Base-by-base conservation (phyloP, 2,329 filamentous ascomycete species). In the Diaporthe ampelina region DNA sequence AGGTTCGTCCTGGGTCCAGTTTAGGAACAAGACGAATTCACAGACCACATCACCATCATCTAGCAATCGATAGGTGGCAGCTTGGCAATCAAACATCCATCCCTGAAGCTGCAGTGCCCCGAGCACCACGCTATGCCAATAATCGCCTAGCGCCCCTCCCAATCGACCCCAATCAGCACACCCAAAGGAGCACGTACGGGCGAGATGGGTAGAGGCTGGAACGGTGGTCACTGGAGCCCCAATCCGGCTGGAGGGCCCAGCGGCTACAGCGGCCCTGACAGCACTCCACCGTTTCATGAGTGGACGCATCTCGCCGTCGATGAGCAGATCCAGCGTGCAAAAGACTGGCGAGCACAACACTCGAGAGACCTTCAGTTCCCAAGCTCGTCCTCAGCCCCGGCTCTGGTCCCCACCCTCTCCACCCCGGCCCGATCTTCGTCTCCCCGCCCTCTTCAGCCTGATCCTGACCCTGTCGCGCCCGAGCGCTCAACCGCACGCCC, bases 231-330 rank as follows among this genome's bases (percentile, higher is more conserved):
- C 24, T 52, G 57, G 69, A 52, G 57, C 45, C 45, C 45, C 29
- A 19, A 50, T 54, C 24, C 24, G 35, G 32, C 43, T 24, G 13
- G 17, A 7, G 57, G 65, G 32, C 48, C 57, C 57, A 73, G 63
- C 32, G 50, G 52, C 43, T 59, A 54, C 52, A 45, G 24, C 24
- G 52, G 65, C 21, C 52, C 43, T 68, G 52, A 40, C 24, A 17
- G 19, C n/a, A 67, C 65, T 43, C 71, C 74, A 65, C 71, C 71
- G 1, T 63, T 75, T 48, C 24, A 63, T 7, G 57, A 63, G 37
- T 72, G 70, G 70, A 63, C 19, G 2, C 43, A 74, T 37, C 71
- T 75, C 37, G 35, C 72, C 29, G 7, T 74, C n/a, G 71, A 70
- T 7, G 71, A 70, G 13, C 71, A 67, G 40, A 45, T 75, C 26